These are phyloP conservation scores for Malus orientalis DNA, from an alignment of 306 rosid genomes.

Conservation along the genomic window DNA sequence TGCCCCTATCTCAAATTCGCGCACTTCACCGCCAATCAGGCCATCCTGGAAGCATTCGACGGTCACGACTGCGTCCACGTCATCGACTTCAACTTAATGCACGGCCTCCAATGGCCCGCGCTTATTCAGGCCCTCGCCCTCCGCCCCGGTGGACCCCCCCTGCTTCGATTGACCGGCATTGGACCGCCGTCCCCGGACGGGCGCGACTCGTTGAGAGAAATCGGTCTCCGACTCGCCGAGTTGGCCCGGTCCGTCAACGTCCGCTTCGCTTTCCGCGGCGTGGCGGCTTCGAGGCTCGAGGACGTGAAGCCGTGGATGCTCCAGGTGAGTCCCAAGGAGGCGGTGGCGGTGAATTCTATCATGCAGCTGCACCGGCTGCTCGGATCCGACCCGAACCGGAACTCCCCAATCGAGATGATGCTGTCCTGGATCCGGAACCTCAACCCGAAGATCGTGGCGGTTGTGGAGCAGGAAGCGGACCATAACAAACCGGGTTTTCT, in stretches of 20 bases:
- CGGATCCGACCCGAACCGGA: slow-evolving; percentile 33
- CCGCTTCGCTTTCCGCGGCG: slow-evolving; percentile 79
- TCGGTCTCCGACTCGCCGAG: slow-evolving; percentile 69
- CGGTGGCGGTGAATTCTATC: slow-evolving; percentile 74
- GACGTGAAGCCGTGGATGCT: slow-evolving; percentile 97
- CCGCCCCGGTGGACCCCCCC: slow-evolving; percentile 84
- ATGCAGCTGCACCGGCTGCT: slow-evolving; percentile 79
- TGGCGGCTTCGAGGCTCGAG: slow-evolving; percentile 70
- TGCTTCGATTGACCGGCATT: slow-evolving; percentile 70
- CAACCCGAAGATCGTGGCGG: slow-evolving; percentile 70
- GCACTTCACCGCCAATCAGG: slow-evolving; percentile 90
- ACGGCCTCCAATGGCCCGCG: slow-evolving; percentile 92
- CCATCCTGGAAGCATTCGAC: slow-evolving; percentile 70
- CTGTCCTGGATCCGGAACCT: slow-evolving; percentile 59
- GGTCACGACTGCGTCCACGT: slow-evolving; percentile 89
- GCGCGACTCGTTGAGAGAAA: slow-evolving; percentile 71
- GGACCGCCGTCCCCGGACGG: slow-evolving; percentile 93
- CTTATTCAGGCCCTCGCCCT: slow-evolving; percentile 76
- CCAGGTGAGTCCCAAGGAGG: slow-evolving; percentile 58
- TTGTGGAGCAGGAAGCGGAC: slow-evolving; percentile 82
- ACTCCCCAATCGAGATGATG: slow-evolving; percentile 29
- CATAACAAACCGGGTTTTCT: slow-evolving; percentile 64
- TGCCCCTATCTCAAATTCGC: slow-evolving; percentile 89
- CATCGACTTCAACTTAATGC: slow-evolving; percentile 84
- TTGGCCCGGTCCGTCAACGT: slow-evolving; percentile 80